Conservation (phyloP, 2,329 filamentous ascomycete species). For the Pseudogymnoascus sp. region DNA sequence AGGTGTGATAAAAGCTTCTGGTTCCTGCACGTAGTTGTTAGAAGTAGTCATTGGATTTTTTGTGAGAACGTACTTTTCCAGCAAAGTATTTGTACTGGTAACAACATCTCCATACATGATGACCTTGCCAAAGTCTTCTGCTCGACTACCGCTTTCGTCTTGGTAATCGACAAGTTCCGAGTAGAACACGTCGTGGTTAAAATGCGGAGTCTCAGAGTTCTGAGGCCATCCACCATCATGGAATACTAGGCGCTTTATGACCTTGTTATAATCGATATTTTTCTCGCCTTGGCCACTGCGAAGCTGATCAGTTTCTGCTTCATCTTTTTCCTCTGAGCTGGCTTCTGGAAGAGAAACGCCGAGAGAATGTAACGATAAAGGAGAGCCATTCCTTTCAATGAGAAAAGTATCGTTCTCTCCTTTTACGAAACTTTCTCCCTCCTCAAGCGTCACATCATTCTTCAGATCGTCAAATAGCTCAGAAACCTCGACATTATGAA, state of each 20-base stretch:
- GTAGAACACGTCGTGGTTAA: constrained; percentile 78
- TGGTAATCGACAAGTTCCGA: constrained; percentile 64
- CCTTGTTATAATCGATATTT: constrained; percentile 66
- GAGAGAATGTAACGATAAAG: constrained; percentile 52
- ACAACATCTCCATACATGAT: constrained; percentile 87
- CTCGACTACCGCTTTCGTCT: constrained; percentile 43
- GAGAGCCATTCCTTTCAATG: constrained; percentile 60
- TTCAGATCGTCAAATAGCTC: constrained; percentile 61
- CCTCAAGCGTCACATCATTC: constrained; percentile 57
- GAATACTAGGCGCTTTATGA: constrained; percentile 67
- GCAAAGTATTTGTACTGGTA: constrained; percentile 86
- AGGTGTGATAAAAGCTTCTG: constrained; percentile 67
- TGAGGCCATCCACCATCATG: constrained; percentile 65
- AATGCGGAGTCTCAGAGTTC: constrained; percentile 70
- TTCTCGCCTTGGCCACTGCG: constrained; percentile 42
- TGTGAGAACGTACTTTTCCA: constrained; percentile 63
- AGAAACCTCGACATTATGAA: constrained; percentile 56
- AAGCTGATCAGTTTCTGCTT: constrained; percentile 12
- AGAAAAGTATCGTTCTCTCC: constrained; percentile 80
- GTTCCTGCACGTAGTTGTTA: constrained; percentile 50
- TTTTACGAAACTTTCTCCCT: constrained; percentile 65
- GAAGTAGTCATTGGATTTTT: background rate
- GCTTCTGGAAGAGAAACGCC: constrained; percentile 42
- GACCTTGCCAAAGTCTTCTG: constrained; percentile 65
- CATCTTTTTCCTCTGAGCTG: constrained; percentile 16